phyloP scores from a whole-genome alignment of 208 protist genomes.

The Naegleria fowleri region DNA sequence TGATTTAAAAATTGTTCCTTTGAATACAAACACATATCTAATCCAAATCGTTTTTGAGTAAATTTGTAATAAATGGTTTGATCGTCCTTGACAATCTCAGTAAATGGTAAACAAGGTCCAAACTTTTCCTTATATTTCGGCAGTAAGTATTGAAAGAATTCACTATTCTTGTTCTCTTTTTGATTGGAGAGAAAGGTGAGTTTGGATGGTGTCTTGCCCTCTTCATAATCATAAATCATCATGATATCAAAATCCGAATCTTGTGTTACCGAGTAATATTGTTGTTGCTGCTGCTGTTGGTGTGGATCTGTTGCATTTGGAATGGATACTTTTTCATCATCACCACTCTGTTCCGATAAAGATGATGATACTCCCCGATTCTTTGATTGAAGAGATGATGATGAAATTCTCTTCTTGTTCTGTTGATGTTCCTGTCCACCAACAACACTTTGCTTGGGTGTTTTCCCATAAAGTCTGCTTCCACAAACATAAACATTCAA shows the following conservation, averaged over 20 bases:
- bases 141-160: neutral
- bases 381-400: too few species aligned
- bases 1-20: neutral
- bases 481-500: neutral
- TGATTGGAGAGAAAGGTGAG: neutral
- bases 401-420: too few species aligned
- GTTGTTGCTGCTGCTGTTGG: too few species aligned
- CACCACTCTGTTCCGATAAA: too few species aligned
- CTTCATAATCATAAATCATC: neutral
- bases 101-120: too few species aligned
- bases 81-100: too few species aligned
- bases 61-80: neutral
- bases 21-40: neutral
- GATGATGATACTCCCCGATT: too few species aligned
- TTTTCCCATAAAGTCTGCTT: neutral
- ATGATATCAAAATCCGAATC: neutral
- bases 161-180: neutral
- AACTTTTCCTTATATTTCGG: too few species aligned
- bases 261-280: neutral
- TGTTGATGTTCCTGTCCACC: too few species aligned
- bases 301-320: too few species aligned
- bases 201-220: neutral
- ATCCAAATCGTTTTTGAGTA: neutral
- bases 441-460: too few species aligned
- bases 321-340: too few species aligned